These are phyloP conservation scores for Aspergillus leporis DNA, from an alignment of 495 filamentous ascomycete species.

Conservation along the genomic window DNA sequence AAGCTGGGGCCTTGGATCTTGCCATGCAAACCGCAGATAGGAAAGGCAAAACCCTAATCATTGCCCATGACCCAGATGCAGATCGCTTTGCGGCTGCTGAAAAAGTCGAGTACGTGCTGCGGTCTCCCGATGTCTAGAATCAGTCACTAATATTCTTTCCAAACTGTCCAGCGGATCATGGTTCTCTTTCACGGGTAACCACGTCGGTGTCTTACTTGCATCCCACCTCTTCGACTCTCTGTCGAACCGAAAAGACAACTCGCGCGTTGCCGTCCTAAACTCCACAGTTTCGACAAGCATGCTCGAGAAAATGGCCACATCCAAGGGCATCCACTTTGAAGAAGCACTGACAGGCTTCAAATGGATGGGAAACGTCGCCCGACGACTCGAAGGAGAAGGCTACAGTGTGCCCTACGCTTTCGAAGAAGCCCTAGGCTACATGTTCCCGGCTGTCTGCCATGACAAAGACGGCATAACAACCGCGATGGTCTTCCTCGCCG, in stretches of 20 bases:
- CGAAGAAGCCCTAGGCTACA: slow-evolving; percentile 76
- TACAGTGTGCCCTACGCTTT: slow-evolving; percentile 61
- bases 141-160: background rate
- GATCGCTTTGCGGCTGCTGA: slow-evolving; percentile 71
- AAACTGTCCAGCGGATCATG: slow-evolving; percentile 45
- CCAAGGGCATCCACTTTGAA: slow-evolving; percentile 56
- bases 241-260: slow-evolving; percentile 23
- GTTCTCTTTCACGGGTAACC: slow-evolving; percentile 69
- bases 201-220: slow-evolving; percentile 64
- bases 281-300: slow-evolving; percentile 68
- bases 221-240: slow-evolving; percentile 55
- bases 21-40: slow-evolving; percentile 57
- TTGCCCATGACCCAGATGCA: slow-evolving; percentile 73
- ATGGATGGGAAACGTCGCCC: slow-evolving; percentile 61
- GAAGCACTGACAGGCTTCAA: slow-evolving; percentile 78
- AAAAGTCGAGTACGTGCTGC: slow-evolving; percentile 47
- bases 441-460: slow-evolving; percentile 64
- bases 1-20: slow-evolving; percentile 66
- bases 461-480: slow-evolving; percentile 75
- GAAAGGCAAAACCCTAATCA: slow-evolving; percentile 49
- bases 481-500: slow-evolving; percentile 62
- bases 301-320: slow-evolving; percentile 59
- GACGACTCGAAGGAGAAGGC: slow-evolving; percentile 44
- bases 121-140: background rate
- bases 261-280: slow-evolving; percentile 55